Evolutionary conservation across 805 yeast species (phyloP).

Genomic region (Hagleromyces aurorensis): DNA sequence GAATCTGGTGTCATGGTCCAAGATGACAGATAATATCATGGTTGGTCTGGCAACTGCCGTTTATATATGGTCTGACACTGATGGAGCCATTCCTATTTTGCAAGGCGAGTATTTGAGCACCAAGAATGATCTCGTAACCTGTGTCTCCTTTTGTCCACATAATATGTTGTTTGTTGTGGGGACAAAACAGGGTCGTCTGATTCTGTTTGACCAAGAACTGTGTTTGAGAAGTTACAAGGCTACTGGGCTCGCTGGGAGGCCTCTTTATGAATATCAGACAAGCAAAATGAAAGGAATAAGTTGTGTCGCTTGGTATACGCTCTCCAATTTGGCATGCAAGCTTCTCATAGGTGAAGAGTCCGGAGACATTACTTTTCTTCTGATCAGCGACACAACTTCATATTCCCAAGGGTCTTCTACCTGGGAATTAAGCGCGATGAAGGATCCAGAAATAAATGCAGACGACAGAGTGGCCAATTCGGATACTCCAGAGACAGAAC

Average conservation of each 20-base stretch:
- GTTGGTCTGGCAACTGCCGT: slow-evolving; percentile 58
- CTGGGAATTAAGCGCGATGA: too few species aligned
- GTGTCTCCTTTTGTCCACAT: slow-evolving; percentile 46
- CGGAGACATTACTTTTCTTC: slow-evolving; percentile 48
- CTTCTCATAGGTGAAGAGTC: slow-evolving; percentile 58
- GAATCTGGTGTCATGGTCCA: slow-evolving; percentile 69
- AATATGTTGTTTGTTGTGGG: slow-evolving; percentile 46
- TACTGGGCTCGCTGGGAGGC: slow-evolving; percentile 6
- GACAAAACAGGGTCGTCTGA: slow-evolving; percentile 47
- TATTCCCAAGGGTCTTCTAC: too few species aligned
- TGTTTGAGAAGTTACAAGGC: slow-evolving; percentile 9
- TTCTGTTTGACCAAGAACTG: slow-evolving; percentile 36
- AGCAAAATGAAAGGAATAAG: slow-evolving; percentile 39
- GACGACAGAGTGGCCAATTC: too few species aligned
- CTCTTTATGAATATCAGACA: slow-evolving; percentile 17
- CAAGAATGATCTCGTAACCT: slow-evolving; percentile 40
- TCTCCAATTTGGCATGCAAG: slow-evolving; percentile 8
- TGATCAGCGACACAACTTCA: slow-evolving; percentile 17
- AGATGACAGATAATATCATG: slow-evolving; percentile 40
- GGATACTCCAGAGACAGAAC: too few species aligned
- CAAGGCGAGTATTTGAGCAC: slow-evolving; percentile 30
- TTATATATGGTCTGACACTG: slow-evolving; percentile 53
- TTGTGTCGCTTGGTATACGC: slow-evolving; percentile 51
- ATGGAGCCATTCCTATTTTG: slow-evolving; percentile 38
- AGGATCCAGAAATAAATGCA: too few species aligned